Evolutionary conservation across 768 basidiomycete genomes (phyloP), one percentile per base, ranked within the genome.

Genomic region (Rhodocollybia butyracea): DNA sequence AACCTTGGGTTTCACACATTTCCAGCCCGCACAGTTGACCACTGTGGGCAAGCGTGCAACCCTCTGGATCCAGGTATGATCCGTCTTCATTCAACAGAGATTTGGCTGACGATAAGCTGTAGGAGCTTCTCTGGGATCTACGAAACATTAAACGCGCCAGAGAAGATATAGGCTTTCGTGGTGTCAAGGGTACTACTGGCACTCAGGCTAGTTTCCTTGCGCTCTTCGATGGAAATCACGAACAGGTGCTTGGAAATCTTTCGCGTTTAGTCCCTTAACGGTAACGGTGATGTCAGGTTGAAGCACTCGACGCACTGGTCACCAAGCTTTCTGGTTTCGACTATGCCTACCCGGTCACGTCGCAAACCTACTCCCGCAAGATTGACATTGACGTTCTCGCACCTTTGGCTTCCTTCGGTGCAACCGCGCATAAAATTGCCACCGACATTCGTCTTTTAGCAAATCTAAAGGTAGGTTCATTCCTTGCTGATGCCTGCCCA

Each of bases 161-260:
- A 22, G 86, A 91, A 59, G 96, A 98, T 68, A 71, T 99, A 47
- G 96, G 97, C 3, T 98, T 99, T 78, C 84, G 97, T 53, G 97
- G 97, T 43, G 97, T 96, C 50, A 99, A 99, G 72, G 97, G 97
- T n/a, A 98, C 97, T 0, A 99, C 97, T 0, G 97, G 97, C 8
- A 98, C 97, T 0, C 97, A 98, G 70, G 97, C 92, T 3, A 94
- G 91, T 61, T 99, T 98, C 77, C 76, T 98, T 54, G 77, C 94
- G 0, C 76, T 99, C 30, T 98, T 99, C 64, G 90, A 98, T 57
- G 95, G 95, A 0, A 88, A 98, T 68, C 95, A 99, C 68, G 84
- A 84, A 59, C 98, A 98, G 79, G 90, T 86, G 39, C n/a, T n/a
- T n/a, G n/a, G n/a, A n/a, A n/a, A n/a, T n/a, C n/a, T n/a, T n/a